Percentiles rank a stretch among this genome's conserved stretches.
Conservation (phyloP, 2,329 filamentous ascomycete genomes). For the Trichoderma lentiforme region DNA sequence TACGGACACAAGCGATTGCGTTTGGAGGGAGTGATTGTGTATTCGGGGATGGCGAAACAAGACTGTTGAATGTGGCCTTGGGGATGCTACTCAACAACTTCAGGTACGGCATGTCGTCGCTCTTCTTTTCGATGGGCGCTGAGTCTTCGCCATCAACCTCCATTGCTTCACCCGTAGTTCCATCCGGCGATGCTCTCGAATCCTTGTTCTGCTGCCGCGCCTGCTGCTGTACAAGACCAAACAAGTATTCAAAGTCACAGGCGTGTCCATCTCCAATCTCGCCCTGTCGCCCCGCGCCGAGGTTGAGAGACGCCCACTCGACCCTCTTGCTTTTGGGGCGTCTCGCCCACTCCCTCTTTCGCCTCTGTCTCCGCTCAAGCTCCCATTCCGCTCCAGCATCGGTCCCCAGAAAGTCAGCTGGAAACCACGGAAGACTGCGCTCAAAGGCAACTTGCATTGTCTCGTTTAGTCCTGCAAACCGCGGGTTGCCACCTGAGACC, state of each 20-base stretch:
- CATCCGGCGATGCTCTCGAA: conserved; percentile 20
- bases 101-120: conserved; percentile 13
- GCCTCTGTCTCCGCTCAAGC: conserved; percentile 61
- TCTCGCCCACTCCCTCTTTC: conserved; percentile 73
- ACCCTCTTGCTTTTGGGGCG: conserved; percentile 78
- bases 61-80: conserved; percentile 31
- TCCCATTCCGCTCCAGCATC: conserved; percentile 78
- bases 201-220: conserved; percentile 1
- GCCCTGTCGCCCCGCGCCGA: conserved; percentile 71
- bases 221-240: conserved; percentile 34
- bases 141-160: conserved; percentile 29
- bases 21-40: conserved; percentile 31
- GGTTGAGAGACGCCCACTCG: conserved; percentile 69
- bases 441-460: conserved; percentile 79
- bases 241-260: conserved; percentile 77
- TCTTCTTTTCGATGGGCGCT: not conserved
- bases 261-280: conserved; percentile 79
- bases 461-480: conserved; percentile 80
- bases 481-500: conserved; percentile 73
- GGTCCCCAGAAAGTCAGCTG: conserved; percentile 78
- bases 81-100: conserved; percentile 26
- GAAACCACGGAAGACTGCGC: conserved; percentile 75
- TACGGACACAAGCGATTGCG: conserved; percentile 57
- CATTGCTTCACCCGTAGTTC: conserved; percentile 31
- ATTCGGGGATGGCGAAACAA: conserved; percentile 24